Evolutionary conservation across 1,284 basidiomycete genomes (phyloP).

Genomic region (Cryptococcus sp.): DNA sequence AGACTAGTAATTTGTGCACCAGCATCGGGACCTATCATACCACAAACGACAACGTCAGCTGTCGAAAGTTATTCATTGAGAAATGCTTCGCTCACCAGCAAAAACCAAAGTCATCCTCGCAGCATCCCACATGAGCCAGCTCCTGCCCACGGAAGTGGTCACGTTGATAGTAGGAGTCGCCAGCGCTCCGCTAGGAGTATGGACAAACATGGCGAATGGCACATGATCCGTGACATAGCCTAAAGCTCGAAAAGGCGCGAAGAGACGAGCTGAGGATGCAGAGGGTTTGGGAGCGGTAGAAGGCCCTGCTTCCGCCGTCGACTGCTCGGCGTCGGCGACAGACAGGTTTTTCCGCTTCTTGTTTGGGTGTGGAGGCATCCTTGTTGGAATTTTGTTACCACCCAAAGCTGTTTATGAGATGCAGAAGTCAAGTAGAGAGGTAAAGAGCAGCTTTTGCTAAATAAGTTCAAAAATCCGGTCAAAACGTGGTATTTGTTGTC

Average conservation of each 20-base stretch:
- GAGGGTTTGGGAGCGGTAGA: conserved; percentile 11
- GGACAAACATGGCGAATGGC: conserved; percentile 84
- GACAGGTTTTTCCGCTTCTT: conserved; percentile 15
- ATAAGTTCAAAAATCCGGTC: conserved; percentile 1
- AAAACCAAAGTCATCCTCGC: conserved; percentile 90
- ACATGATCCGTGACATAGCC: conserved; percentile 90
- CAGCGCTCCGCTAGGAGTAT: conserved; percentile 81
- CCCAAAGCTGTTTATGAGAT: too few species aligned
- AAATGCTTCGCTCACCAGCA: conserved; percentile 66
- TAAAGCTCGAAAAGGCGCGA: conserved; percentile 91
- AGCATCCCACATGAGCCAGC: conserved; percentile 97
- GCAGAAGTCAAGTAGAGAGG: too few species aligned
- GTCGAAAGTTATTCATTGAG: background rate
- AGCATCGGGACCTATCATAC: conserved; percentile 69
- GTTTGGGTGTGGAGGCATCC: background rate
- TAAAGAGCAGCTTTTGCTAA: background rate
- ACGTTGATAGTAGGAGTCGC: conserved; percentile 79
- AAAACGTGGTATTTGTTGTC: too few species aligned
- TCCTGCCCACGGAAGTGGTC: conserved; percentile 82
- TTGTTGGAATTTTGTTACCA: too few species aligned
- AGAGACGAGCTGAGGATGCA: conserved; percentile 58
- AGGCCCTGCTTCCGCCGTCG: conserved; percentile 18
- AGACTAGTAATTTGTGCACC: conserved; percentile 72
- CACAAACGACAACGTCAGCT: background rate
- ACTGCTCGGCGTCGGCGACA: conserved; percentile 7